phyloP scores from a whole-genome alignment of 768 basidiomycete species.

The Boletus reticulatus region DNA sequence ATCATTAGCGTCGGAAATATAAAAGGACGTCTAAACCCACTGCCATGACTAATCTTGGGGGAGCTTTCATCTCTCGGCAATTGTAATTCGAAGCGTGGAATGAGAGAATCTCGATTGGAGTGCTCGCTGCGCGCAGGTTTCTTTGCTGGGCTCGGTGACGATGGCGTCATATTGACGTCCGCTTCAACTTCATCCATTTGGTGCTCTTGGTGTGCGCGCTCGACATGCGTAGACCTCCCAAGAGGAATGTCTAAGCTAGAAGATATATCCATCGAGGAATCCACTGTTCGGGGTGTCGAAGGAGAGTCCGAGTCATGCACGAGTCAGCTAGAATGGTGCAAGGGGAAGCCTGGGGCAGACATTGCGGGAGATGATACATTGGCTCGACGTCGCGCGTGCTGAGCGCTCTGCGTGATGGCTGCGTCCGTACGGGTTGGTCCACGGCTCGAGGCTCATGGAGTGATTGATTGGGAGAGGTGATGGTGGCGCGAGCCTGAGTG shows the following conservation, averaged over 20 bases:
- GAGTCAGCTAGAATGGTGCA: conserved; percentile 20
- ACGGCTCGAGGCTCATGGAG: conserved; percentile 69
- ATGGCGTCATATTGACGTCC: conserved; percentile 45
- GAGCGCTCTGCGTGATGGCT: conserved; percentile 56
- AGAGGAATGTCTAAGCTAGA: conserved; percentile 24
- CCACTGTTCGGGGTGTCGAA: conserved; percentile 20
- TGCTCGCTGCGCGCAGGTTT: conserved; percentile 12
- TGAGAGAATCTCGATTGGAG: conserved; percentile 28
- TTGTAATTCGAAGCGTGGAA: conserved; percentile 35
- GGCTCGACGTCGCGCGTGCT: conserved; percentile 29
- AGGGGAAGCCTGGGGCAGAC: conserved; percentile 37
- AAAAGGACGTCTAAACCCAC: conserved; percentile 12
- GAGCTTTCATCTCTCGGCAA: conserved; percentile 19
- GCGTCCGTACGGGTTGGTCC: conserved; percentile 50
- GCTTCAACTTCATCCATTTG: conserved; percentile 33
- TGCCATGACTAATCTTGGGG: conserved; percentile 11
- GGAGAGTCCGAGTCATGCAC: conserved; percentile 15
- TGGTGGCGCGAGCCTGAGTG: conserved; percentile 9
- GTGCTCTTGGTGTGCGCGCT: conserved; percentile 30
- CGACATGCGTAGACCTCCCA: conserved; percentile 39
- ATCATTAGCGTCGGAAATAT: neutral
- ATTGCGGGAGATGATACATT: conserved; percentile 32
- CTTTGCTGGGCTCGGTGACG: conserved; percentile 48
- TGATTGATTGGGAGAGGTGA: conserved; percentile 28
- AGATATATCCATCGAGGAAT: conserved; percentile 25